A percentile compares a stretch with the other conserved stretches of the same genome.
phyloP scores from a whole-genome alignment of 768 basidiomycete species.

The Kwoniella botswanensis region DNA sequence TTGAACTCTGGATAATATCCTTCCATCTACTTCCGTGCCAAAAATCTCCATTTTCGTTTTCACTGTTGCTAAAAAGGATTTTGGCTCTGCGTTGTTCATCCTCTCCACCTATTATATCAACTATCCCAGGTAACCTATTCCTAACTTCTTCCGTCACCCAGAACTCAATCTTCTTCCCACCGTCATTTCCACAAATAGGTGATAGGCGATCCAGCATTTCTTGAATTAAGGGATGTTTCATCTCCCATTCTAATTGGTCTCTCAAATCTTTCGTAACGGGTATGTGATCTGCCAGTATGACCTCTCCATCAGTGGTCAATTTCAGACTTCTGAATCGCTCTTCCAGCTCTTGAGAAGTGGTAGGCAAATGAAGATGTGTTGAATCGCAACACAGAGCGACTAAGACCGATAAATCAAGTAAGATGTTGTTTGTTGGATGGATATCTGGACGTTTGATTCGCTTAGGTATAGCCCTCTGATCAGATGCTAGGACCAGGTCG shows the following conservation, averaged over 20 bases:
- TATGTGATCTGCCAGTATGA: constrained; percentile 32
- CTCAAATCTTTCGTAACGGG: constrained; percentile 73
- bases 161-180: constrained; percentile 63
- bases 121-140: constrained; percentile 74
- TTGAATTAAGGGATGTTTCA: constrained; percentile 67
- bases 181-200: neutral
- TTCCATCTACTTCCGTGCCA: constrained; percentile 58
- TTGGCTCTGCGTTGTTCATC: constrained; percentile 69
- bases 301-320: constrained; percentile 4
- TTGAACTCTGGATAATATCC: constrained; percentile 52
- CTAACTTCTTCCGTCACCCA: constrained; percentile 83
- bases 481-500: constrained; percentile 63
- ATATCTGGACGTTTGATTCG: constrained; percentile 21
- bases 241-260: constrained; percentile 76
- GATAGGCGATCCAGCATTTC: constrained; percentile 65
- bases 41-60: constrained; percentile 38
- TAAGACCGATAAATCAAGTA: constrained; percentile 81
- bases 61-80: constrained; percentile 64
- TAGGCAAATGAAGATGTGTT: constrained; percentile 73
- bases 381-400: constrained; percentile 84
- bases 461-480: constrained; percentile 45
- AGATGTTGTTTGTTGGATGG: constrained; percentile 68
- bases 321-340: constrained; percentile 68
- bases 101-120: constrained; percentile 77
- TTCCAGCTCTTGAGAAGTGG: constrained; percentile 66